Conservation (phyloP, 176 grass and related monocot species). For the Elymus sibiricus region DNA sequence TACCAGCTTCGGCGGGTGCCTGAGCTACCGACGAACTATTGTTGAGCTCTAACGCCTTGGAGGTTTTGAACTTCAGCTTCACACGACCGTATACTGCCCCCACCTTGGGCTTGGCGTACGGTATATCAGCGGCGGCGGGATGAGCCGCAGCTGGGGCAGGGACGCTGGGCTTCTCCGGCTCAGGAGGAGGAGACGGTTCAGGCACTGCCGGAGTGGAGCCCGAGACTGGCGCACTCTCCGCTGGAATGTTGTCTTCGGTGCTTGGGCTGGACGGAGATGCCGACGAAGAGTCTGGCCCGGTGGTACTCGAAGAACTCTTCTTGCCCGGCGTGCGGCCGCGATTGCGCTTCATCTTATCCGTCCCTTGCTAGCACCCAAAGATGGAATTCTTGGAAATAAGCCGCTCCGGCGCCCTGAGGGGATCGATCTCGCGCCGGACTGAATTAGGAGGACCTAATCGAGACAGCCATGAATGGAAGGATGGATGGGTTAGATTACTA, state of each 20-base stretch:
- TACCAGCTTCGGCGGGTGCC: slow-evolving; percentile 4
- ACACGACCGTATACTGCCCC: slow-evolving; percentile 44
- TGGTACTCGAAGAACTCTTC: slow-evolving; percentile 8
- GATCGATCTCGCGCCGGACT: not conserved
- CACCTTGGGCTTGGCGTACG: slow-evolving; percentile 30
- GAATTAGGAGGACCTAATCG: not conserved
- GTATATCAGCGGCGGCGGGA: not conserved
- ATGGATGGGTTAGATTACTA: not conserved
- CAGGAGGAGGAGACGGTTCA: not conserved
- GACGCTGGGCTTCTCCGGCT: slow-evolving; percentile 3
- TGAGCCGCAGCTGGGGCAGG: not conserved
- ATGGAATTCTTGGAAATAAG: not conserved
- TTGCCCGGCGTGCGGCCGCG: slow-evolving; percentile 25
- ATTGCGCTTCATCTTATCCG: slow-evolving; percentile 58
- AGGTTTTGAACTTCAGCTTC: slow-evolving; percentile 64
- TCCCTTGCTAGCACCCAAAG: not conserved
- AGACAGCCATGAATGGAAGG: not conserved
- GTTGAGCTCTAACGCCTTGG: slow-evolving; percentile 33
- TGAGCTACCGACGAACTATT: slow-evolving; percentile 30
- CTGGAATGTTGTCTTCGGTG: slow-evolving; percentile 28
- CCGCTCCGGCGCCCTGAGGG: not conserved
- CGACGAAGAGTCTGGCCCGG: slow-evolving; percentile 8
- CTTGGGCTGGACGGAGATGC: slow-evolving; percentile 25
- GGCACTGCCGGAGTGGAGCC: slow-evolving; percentile 1
- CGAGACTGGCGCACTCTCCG: not conserved